Conservation (phyloP, 345 rosid genomes). For the Eucalyptus melliodora region DNA sequence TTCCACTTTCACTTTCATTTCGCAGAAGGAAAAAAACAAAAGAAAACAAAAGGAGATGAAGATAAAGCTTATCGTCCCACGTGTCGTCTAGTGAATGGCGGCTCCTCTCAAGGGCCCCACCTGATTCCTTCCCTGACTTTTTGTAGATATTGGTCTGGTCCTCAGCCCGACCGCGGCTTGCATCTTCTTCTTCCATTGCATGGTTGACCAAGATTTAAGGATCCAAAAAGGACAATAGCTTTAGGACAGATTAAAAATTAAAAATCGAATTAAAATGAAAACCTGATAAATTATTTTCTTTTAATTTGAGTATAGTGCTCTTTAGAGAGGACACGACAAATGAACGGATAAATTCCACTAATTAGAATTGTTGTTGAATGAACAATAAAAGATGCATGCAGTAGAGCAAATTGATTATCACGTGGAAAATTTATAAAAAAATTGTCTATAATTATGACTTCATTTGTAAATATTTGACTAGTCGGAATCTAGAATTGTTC, state of each 20-base stretch:
- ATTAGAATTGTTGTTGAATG: not conserved
- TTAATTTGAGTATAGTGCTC: not conserved
- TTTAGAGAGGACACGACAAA: not conserved
- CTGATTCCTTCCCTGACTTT: not conserved
- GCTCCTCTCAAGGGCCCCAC: not conserved
- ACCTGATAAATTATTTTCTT: not conserved
- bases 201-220: not conserved
- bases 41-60: not conserved
- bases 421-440: not conserved
- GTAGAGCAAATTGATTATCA: not conserved
- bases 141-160: not conserved
- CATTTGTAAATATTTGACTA: not conserved
- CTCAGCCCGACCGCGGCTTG: not conserved
- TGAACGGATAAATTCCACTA: not conserved
- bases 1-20: not conserved
- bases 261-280: not conserved
- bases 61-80: conserved; percentile 3
- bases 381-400: not conserved
- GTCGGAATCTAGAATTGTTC: not conserved
- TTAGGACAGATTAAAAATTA: not conserved
- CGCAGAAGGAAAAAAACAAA: not conserved
- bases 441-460: not conserved
- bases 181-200: not conserved
- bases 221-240: not conserved
- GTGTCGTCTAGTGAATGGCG: not conserved